These are phyloP conservation scores for Delonix regia DNA, from an alignment of 306 rosid species.

Conservation along the genomic window DNA sequence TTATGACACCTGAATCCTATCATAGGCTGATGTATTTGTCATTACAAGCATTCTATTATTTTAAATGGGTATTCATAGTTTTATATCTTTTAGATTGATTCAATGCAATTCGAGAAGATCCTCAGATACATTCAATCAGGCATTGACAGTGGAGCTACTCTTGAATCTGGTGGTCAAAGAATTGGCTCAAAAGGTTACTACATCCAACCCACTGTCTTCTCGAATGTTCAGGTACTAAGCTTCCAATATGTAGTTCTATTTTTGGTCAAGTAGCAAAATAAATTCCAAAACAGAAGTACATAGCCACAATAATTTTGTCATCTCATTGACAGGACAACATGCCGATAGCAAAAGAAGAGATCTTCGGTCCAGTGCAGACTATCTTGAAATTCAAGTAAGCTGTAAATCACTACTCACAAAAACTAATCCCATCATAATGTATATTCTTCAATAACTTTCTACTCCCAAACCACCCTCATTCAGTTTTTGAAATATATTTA, in stretches of 20 bases:
- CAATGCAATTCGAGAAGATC: slow-evolving; percentile 65
- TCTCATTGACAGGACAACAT: slow-evolving; percentile 60
- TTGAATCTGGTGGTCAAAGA: slow-evolving; percentile 80
- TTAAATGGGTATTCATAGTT: slow-evolving; percentile 9
- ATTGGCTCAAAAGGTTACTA: slow-evolving; percentile 79
- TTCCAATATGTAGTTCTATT: slow-evolving; percentile 13
- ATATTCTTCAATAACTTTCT: slow-evolving; percentile 8
- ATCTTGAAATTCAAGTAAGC: slow-evolving; percentile 72
- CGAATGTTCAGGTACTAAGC: slow-evolving; percentile 60
- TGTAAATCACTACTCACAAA: slow-evolving; percentile 7
- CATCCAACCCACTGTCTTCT: slow-evolving; percentile 81
- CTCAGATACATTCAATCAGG: slow-evolving; percentile 67
- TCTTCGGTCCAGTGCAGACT: slow-evolving; percentile 76
- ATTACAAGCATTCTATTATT: background rate
- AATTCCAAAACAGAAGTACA: slow-evolving; percentile 11
- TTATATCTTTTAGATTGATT: slow-evolving; percentile 51
- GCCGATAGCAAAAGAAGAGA: slow-evolving; percentile 83
- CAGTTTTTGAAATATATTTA: slow-evolving; percentile 35
- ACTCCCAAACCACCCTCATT: background rate
- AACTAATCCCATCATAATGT: background rate
- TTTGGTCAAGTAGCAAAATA: background rate
- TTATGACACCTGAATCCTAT: background rate
- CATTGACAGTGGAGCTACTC: slow-evolving; percentile 66
- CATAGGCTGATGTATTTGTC: background rate
- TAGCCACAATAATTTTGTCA: slow-evolving; percentile 33